Base-by-base conservation (phyloP, 2,329 filamentous ascomycete species). In the Thielaviopsis populi region DNA sequence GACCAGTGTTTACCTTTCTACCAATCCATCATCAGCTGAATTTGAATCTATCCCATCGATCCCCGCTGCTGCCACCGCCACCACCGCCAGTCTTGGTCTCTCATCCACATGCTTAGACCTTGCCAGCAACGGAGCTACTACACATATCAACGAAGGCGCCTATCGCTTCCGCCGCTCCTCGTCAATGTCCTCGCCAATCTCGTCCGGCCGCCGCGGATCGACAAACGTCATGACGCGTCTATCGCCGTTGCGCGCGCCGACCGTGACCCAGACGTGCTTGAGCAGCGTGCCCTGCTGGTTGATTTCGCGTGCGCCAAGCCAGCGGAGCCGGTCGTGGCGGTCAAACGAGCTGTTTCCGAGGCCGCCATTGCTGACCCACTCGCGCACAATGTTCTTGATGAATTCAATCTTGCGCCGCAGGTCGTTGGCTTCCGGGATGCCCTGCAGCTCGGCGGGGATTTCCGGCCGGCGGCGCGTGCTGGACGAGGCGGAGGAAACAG, bases 341-440 rank as follows among this genome's bases (percentile, higher is more conserved):
- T 75, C 76, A 79, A 85, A 84, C 67, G 80, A 77, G 68, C 81
- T 83, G 71, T 83, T 84, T 62, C 88, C 88, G 40, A 91, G 74
- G 1, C 88, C 88, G 2, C 83, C 84, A 69, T 87, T 85, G 63
- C 72, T 70, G 13, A 84, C 81, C 88, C 88, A 92, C 71, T 89
- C 86, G 67, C 80, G 80, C 11, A 90, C 79, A 17, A 89, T 80
- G 61, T 79, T 75, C 68, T 80, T 79, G 69, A 91, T 83, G 71
- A 91, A 91, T 66, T 84, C 80, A 65, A 92, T 80, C 76, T 92
- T 92, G 69, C 78, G 79, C 41, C 85, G 82, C 71, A 92, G 83
- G 68, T 85, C 82, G 71, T 92, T 92, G 48, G 86, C 85, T 22
- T 81, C 79, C 0, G 88, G 85, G 64, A 89, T 83, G 64, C 80